Percentiles rank a stretch among this genome's conserved stretches.
These are phyloP conservation scores for Yarrowia galli DNA, from an alignment of 1,139 yeast genomes.

Conservation along the genomic window DNA sequence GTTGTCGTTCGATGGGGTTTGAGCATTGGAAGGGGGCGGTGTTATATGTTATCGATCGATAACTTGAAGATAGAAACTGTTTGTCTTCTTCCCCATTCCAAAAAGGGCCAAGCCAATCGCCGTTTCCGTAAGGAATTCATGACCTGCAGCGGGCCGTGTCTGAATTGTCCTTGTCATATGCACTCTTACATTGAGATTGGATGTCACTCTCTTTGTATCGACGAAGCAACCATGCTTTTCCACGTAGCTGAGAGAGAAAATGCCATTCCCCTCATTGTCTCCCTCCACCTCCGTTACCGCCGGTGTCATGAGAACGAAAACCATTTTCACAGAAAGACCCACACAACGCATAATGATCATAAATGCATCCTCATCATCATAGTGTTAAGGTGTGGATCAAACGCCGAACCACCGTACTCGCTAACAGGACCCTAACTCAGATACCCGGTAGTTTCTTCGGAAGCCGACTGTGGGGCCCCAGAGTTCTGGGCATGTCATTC, in stretches of 20 bases:
- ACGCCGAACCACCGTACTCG: background rate
- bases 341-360: background rate
- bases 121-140: background rate
- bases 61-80: background rate
- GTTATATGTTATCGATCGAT: background rate
- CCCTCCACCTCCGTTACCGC: background rate
- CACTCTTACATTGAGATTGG: background rate
- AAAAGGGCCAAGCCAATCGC: background rate
- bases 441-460: background rate
- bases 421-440: background rate
- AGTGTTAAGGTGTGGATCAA: background rate
- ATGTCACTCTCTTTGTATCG: slow-evolving; percentile 9
- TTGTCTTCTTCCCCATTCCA: background rate
- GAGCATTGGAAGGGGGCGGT: background rate
- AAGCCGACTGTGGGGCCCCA: background rate
- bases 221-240: background rate
- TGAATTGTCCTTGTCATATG: background rate
- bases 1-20: background rate
- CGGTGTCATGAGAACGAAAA: background rate
- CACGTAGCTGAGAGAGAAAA: background rate
- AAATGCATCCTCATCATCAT: background rate
- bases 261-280: background rate
- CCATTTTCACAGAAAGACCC: background rate
- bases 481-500: no score
- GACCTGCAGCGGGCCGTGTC: slow-evolving; percentile 23